Evolutionary conservation across 768 basidiomycete species (phyloP), one percentile per base, ranked within the genome.

Genomic region (Boletus bicolor): DNA sequence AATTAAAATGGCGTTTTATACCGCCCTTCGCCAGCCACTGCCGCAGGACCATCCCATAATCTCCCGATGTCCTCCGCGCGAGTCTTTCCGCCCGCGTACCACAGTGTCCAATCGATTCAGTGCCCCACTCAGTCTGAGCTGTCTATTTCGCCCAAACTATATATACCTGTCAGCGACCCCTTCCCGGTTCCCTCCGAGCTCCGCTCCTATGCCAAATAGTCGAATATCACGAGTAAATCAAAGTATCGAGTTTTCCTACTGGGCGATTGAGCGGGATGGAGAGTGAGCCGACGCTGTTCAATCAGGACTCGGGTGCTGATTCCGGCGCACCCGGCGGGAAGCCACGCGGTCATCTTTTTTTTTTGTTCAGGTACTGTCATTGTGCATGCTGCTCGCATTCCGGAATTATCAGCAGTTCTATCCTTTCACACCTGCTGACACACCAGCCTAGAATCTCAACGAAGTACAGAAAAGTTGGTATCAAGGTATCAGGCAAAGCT

Each of bases 21-120:
- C 61, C 60, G 26, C 42, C 28, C 7, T 30, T 44, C 44, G 51
- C 39, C 21, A 66, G 60, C 58, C 61, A 62, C 60, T 56, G 56
- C 57, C 60, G 53, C 54, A 55, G 53, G 38, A 19, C 45, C 61
- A 71, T 71, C 61, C 70, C 69, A 70, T 72, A 67, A 59, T 72
- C 61, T 50, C 64, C 69, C 69, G 71, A 60, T 51, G 7, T 6
- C 34, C 48, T 46, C 43, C 62, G 49, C 50, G 42, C 65, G 64
- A 61, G 51, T 66, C 66, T 47, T 49, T 55, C 64, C 66, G 64
- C 52, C 44, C 49, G 32, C 41, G 43, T 43, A 39, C 44, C 41
- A n/a, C 42, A 12, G 26, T 28, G 21, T 45, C 24, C 32, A 54
- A 43, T 56, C 37, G 10, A 50, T 44, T 4, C 14, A 30, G 36